Evolutionary conservation across 164 flowering plant species (phyloP), one percentile per base, ranked within the genome.

Genomic region (Euptelea pleiosperma): DNA sequence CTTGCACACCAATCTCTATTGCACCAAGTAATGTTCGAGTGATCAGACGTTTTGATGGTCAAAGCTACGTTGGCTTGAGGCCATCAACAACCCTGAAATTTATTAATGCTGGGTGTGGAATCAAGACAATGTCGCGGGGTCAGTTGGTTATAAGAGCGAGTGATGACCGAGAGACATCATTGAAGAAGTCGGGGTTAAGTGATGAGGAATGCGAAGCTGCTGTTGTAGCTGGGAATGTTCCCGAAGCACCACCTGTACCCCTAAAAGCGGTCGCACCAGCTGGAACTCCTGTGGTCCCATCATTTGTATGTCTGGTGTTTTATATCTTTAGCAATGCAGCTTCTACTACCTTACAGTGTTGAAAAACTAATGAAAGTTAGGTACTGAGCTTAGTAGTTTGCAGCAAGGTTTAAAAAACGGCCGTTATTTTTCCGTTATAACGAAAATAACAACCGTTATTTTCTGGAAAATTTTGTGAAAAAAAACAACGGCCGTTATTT

Each of bases 141-240:
- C 41, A 39, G 2, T 55, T 64, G n/a, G 61, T 62, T 2, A 72
- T 80, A 9, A 76, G 73, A 60, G 86, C 85, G 1, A 74, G 75
- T 28, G 70, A 68, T 16, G 41, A 36, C 28, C 53, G 42, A 18
- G 66, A 75, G 77, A 57, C 48, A 3, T 62, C 76, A 0, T 29
- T 67, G 0, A 57, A 66, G 60, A 79, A 74, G 73, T 39, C 55
- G 22, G 79, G 80, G 19, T 29, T 66, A 64, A 79, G 68, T 40
- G 78, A 66, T 53, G 89, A 73, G 31, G 89, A 89, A 61, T 84
- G 86, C 47, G 96, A 89, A 62, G 93, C 96, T 22, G 87, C 85
- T 21, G 89, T 86, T 29, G 90, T 79, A n/a, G 83, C 91, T 3
- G 90, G 97, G 4, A 83, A 85, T 44, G 74, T 55, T 12, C 94